A percentile compares a stretch with the other conserved stretches of the same genome.
Evolutionary conservation across 108 stramenopile species (phyloP).

Genomic region (Seminavis robusta): DNA sequence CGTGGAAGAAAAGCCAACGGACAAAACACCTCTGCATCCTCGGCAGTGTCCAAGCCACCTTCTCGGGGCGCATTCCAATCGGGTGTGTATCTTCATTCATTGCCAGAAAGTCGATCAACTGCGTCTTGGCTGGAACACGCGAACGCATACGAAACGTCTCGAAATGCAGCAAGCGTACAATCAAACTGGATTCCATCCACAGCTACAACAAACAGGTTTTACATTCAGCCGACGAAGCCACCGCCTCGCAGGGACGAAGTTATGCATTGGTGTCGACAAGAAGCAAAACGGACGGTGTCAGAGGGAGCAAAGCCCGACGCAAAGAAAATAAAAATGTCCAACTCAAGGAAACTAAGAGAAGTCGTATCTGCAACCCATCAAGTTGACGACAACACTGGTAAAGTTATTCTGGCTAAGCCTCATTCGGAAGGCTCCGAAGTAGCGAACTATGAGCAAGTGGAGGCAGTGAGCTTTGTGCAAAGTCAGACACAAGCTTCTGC

Average conservation of each 20-base stretch:
- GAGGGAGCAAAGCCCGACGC: neutral
- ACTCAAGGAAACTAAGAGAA: neutral
- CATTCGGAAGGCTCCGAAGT: neutral
- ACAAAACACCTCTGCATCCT: too few relatives aligned
- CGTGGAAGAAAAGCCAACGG: too few relatives aligned
- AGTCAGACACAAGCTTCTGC: too few relatives aligned
- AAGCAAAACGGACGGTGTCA: neutral
- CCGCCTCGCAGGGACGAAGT: slow-evolving; percentile 44
- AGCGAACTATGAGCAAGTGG: slow-evolving; percentile 5
- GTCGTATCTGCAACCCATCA: neutral
- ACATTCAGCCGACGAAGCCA: slow-evolving; percentile 36
- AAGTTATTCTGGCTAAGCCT: neutral
- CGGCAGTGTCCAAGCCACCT: too few relatives aligned
- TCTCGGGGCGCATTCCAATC: too few relatives aligned
- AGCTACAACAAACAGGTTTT: too few relatives aligned
- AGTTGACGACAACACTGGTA: slow-evolving; percentile 21
- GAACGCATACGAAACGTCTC: too few relatives aligned
- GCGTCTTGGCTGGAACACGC: too few relatives aligned
- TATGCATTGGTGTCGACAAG: slow-evolving; percentile 37
- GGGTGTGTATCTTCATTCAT: too few relatives aligned
- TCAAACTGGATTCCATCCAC: too few relatives aligned
- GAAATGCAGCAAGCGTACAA: too few relatives aligned
- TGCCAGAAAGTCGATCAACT: too few relatives aligned
- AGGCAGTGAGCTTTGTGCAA: neutral
- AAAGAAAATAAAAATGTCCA: slow-evolving; percentile 1